A percentile compares a stretch with the other conserved stretches of the same genome.
These are phyloP conservation scores for Rhododendron griersonianum DNA, from an alignment of 148 eudicot species.

Conservation along the genomic window DNA sequence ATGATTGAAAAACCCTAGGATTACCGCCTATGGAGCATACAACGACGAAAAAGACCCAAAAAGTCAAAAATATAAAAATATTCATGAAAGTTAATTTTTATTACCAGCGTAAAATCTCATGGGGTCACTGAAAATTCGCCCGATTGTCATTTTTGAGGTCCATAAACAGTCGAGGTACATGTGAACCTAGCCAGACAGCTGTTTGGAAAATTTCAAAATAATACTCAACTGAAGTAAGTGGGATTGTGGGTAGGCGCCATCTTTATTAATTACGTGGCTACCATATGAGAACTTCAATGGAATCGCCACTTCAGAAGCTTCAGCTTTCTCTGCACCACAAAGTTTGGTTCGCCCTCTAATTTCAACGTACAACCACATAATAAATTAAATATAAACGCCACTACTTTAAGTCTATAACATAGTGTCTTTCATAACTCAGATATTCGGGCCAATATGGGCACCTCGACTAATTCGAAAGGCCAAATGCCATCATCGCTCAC, in stretches of 20 bases:
- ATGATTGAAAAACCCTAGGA: too few species aligned
- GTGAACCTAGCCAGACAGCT: not conserved
- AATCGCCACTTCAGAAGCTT: not conserved
- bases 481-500: not conserved
- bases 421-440: too few species aligned
- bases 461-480: fast-evolving
- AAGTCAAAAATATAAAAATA: too few species aligned
- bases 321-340: not conserved
- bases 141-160: not conserved
- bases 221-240: not conserved
- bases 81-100: too few species aligned
- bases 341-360: not conserved
- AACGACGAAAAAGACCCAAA: too few species aligned
- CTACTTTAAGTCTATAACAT: not conserved
- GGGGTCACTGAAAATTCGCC: not conserved
- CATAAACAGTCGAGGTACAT: not conserved
- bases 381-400: not conserved
- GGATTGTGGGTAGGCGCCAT: not conserved
- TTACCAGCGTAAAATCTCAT: too few species aligned
- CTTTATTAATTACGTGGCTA: not conserved
- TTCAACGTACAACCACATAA: not conserved
- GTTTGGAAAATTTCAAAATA: not conserved
- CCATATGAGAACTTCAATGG: not conserved
- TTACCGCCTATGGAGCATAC: too few species aligned
- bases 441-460: too few species aligned